Evolutionary conservation across 148 eudicot genomes (phyloP).

Genomic region (Polygonum maritimum): DNA sequence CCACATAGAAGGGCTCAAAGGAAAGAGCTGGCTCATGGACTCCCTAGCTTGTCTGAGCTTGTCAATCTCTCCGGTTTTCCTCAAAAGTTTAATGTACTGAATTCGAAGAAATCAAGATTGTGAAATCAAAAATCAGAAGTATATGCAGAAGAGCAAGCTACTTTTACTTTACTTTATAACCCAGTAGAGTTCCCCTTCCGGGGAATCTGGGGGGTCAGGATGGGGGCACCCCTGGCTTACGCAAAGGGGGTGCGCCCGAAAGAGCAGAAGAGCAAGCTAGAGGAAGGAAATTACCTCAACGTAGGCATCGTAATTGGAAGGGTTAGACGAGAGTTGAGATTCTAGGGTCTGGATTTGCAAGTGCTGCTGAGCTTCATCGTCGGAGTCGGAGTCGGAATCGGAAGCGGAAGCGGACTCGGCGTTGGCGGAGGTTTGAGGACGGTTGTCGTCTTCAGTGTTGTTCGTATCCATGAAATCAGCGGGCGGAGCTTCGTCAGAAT

Average conservation of each 20-base stretch:
- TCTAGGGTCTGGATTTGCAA: constrained; percentile 68
- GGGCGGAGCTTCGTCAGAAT: background rate
- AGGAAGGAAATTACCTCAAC: constrained; percentile 38
- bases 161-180: too few species aligned
- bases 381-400: constrained; percentile 57
- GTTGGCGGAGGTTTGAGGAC: background rate
- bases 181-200: too few species aligned
- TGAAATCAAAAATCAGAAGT: background rate
- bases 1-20: constrained; percentile 79
- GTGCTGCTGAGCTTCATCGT: constrained; percentile 37
- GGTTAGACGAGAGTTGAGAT: constrained; percentile 43
- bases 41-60: constrained; percentile 84
- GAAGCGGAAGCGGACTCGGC: constrained; percentile 18
- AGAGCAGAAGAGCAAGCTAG: background rate
- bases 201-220: too few species aligned
- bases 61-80: constrained; percentile 82
- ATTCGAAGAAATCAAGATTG: background rate
- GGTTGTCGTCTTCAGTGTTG: background rate
- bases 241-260: too few species aligned
- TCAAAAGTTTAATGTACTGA: constrained; percentile 61
- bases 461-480: background rate
- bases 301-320: constrained; percentile 61
- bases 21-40: constrained; percentile 62
- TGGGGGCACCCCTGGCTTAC: too few species aligned
- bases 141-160: background rate